Evolutionary conservation across 305 asterid species (phyloP).

Genomic region (Solanum chacoense): DNA sequence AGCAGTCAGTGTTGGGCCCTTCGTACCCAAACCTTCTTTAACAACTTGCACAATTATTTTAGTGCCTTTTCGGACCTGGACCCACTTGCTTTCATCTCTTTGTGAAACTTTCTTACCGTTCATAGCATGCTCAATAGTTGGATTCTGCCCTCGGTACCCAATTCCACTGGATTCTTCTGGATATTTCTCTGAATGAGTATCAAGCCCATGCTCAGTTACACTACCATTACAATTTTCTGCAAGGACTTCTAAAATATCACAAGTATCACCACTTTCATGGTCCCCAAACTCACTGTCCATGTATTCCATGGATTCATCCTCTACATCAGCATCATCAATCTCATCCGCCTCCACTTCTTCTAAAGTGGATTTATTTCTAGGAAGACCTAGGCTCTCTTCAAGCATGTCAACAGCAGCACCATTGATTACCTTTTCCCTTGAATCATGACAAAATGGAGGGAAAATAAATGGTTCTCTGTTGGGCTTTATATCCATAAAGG

Average conservation of each 20-base stretch:
- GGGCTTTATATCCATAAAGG: conserved; percentile 77
- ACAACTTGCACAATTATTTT: conserved; percentile 92
- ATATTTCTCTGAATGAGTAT: conserved; percentile 23
- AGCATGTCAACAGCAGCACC: conserved; percentile 19
- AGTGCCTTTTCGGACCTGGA: conserved; percentile 62
- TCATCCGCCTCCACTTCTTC: conserved; percentile 49
- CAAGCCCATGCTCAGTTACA: conserved; percentile 28
- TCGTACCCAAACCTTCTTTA: conserved; percentile 94
- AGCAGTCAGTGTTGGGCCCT: conserved; percentile 90
- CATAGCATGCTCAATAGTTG: conserved; percentile 14
- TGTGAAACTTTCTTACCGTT: conserved; percentile 9
- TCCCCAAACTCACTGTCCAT: conserved; percentile 40
- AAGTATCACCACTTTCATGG: conserved; percentile 29
- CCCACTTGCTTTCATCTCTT: conserved; percentile 48
- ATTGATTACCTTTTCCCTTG: conserved; percentile 34
- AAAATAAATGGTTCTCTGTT: conserved; percentile 62
- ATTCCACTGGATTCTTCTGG: conserved; percentile 30
- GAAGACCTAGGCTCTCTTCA: conserved; percentile 28
- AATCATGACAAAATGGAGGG: conserved; percentile 36
- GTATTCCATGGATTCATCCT: conserved; percentile 43
- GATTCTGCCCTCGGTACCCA: conserved; percentile 19
- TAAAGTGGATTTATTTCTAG: conserved; percentile 28
- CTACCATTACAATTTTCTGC: conserved; percentile 55
- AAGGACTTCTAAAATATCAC: conserved; percentile 31
- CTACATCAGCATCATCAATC: conserved; percentile 56